Conservation (phyloP, 2,329 filamentous ascomycete genomes). For the Diplodia corticola region DNA sequence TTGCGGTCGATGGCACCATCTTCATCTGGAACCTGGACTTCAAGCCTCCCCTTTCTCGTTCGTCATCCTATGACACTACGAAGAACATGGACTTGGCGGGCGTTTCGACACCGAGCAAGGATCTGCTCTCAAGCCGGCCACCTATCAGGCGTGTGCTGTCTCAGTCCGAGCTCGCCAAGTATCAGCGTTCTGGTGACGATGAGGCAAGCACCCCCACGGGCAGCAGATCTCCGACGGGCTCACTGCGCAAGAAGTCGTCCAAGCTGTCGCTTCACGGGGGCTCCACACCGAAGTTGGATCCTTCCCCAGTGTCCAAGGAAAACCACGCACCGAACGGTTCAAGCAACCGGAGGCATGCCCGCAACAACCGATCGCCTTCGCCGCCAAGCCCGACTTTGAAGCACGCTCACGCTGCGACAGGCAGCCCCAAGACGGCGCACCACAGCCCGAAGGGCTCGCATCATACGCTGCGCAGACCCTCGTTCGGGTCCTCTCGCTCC, state of each 20-base stretch:
- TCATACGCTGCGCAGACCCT: constrained; percentile 7
- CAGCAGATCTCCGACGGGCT: constrained; percentile 48
- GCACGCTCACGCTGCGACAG: background rate
- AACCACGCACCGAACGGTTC: background rate
- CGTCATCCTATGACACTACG: constrained; percentile 34
- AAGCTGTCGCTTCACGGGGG: constrained; percentile 48
- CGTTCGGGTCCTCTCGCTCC: constrained; percentile 13
- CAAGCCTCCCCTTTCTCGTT: constrained; percentile 28
- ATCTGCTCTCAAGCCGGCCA: constrained; percentile 53
- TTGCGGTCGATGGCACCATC: constrained; percentile 53
- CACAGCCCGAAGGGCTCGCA: constrained; percentile 18
- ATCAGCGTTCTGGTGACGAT: constrained; percentile 55
- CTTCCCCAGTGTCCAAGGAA: constrained; percentile 32
- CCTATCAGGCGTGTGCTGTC: constrained; percentile 85
- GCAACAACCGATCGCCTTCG: constrained; percentile 44
- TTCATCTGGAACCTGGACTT: constrained; percentile 48
- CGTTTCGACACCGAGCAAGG: constrained; percentile 33
- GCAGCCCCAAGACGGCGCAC: constrained; percentile 6
- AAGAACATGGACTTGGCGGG: constrained; percentile 41
- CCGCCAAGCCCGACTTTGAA: constrained; percentile 37
- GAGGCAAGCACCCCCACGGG: constrained; percentile 36
- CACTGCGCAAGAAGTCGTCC: constrained; percentile 56
- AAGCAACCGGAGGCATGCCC: constrained; percentile 31
- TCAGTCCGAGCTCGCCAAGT: constrained; percentile 81
- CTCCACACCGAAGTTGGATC: constrained; percentile 46